Evolutionary conservation across 106 monocot genomes (phyloP), one percentile per base, ranked within the genome.

Genomic region (Dioscorea alata): DNA sequence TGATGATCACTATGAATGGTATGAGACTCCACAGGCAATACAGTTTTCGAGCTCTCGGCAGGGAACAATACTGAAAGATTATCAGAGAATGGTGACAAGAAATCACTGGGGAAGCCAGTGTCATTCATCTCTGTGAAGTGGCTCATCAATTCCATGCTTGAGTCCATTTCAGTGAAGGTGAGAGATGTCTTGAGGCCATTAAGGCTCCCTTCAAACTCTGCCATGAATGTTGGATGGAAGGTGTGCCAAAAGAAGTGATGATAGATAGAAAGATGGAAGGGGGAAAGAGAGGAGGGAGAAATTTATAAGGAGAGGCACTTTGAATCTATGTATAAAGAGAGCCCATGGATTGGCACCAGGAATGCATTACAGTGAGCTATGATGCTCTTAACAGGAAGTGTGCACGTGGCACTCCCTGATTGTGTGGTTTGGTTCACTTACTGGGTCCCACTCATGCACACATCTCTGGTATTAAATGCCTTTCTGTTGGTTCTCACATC

Each of bases 81-180:
- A 65, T 75, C 49, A 5, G 18, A 16, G 24, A 69, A 68, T 32
- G 70, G 83, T 13, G 67, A 12, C 22, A 28, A 12, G 48, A 75
- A 75, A 3, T 65, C 63, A 15, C 20, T 57, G 57, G 6, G 21
- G 63, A 21, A 70, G 31, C 10, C 61, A 60, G n/a, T 65, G 12
- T 49, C 74, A 71, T 12, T 63, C 4, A 79, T 49, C 68, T 68
- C 78, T 50, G 49, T 53, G 24, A 79, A 71, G 1, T 80, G 75
- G 66, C 75, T 75, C 48, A 80, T 70, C 17, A 68, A 22, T 71
- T 80, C 75, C 59, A 75, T 64, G 70, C 63, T 68, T 22, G 66
- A 50, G 5, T 79, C 79, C 60, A 76, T 68, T 23, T 78, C 78
- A 19, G 65, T 70, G 66, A 65, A 65, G 60, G 73, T 61, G 35